A percentile compares a stretch with the other conserved stretches of the same genome.
Evolutionary conservation across 2,329 filamentous ascomycete genomes (phyloP).

Genomic region (Furcasterigmium sp.): DNA sequence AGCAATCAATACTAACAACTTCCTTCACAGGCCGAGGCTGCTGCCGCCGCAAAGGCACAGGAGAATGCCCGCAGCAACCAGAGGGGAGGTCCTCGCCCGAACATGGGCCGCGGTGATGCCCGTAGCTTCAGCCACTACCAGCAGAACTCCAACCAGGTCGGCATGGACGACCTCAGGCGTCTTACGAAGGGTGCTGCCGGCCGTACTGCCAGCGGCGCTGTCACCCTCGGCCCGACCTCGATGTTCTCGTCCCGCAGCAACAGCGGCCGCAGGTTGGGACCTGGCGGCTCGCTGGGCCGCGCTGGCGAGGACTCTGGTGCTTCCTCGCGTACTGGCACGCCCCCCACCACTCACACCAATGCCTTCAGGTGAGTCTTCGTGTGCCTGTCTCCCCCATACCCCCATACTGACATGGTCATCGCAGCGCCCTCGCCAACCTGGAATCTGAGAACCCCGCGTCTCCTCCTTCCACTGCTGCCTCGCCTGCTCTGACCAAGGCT

Average conservation of each 20-base stretch:
- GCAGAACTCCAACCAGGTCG: constrained; percentile 78
- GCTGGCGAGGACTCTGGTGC: constrained; percentile 79
- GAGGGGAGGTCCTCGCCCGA: constrained; percentile 62
- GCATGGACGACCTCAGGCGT: constrained; percentile 84
- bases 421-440: constrained; percentile 54
- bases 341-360: constrained; percentile 75
- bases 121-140: constrained; percentile 75
- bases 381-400: too few relatives aligned
- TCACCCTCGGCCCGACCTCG: constrained; percentile 74
- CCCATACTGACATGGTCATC: neutral
- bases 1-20: constrained; percentile 13
- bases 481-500: constrained; percentile 60
- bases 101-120: constrained; percentile 78
- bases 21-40: constrained; percentile 56
- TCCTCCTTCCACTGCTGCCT: constrained; percentile 63
- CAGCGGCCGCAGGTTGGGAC: constrained; percentile 77
- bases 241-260: constrained; percentile 88
- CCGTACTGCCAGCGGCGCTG: constrained; percentile 56
- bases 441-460: constrained; percentile 61
- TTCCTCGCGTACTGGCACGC: constrained; percentile 86
- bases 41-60: constrained; percentile 73
- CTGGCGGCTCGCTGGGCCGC: constrained; percentile 66
- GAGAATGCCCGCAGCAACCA: constrained; percentile 60
- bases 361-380: constrained; percentile 77
- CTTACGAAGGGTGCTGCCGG: constrained; percentile 58